Base-by-base conservation (phyloP, 2,329 filamentous ascomycete species). In the Didymella lethalis region DNA sequence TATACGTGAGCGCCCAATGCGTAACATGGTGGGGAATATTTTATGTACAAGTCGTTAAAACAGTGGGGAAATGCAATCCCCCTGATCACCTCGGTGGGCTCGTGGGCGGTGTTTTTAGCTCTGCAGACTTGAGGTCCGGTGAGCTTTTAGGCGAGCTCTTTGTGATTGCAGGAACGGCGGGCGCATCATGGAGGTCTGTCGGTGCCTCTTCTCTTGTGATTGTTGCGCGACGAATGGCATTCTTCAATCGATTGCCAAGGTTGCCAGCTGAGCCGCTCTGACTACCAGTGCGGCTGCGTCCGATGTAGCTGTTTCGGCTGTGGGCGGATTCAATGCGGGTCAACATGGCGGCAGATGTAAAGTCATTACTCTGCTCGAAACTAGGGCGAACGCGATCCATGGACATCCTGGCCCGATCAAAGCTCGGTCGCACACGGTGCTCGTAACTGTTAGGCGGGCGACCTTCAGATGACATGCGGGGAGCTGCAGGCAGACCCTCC, bases 361-460 rank as follows among this genome's bases (percentile, higher is more conserved):
- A 97, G 70, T 98, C 95, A 69, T 88, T 90, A 76, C 89, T 95
- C 36, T 87, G 88, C 78, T 97, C 94, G 74, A 92, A 97, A 76
- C 91, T 94, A 11, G 90, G 85, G 67, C 93, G 85, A 18, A 92
- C 86, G 26, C 90, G 88, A 72, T 98, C 95, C 86, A 96, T 94
- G 0, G 92, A 96, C 63, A 88, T 87, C 48, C 93, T 85, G 69
- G 96, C 87, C 54, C 93, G 87, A 72, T 98, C 94, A 75, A 91
- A 96, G n/a, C 92, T 96, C 40, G 92, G 92, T 64, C 92, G 84
- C 5, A 89, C 84, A 58, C 69, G 77, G 32, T 52, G 62, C 26
- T 69, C 68, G 7, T 67, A 68, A 48, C 20, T 46, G 26, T 60
- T 53, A 16, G 49, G 34, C n/a, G 56, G 50, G 28, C 40, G 53